phyloP scores from a whole-genome alignment of 495 filamentous ascomycete genomes.

The Stereocaulon alpinum region DNA sequence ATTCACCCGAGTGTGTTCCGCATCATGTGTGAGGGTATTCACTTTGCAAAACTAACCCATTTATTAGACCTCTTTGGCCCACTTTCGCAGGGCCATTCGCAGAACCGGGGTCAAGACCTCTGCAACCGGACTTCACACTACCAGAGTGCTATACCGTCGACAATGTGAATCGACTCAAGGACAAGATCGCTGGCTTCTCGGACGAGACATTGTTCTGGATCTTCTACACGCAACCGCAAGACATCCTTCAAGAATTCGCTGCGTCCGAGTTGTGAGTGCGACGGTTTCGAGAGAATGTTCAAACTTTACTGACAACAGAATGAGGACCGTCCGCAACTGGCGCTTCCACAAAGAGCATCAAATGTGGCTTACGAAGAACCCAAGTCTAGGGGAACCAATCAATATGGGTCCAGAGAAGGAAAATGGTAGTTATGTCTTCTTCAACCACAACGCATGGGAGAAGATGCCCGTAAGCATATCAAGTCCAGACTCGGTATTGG shows the following conservation, averaged over 20 bases:
- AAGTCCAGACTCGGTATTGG: background rate
- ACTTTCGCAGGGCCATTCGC: constrained; percentile 63
- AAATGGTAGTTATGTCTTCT: constrained; percentile 80
- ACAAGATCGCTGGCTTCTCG: constrained; percentile 70
- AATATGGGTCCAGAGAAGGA: constrained; percentile 58
- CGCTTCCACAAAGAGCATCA: constrained; percentile 82
- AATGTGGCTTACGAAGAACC: constrained; percentile 86
- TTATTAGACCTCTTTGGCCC: constrained; percentile 47
- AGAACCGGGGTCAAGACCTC: constrained; percentile 54
- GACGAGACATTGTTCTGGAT: constrained; percentile 91
- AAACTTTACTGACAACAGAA: constrained; percentile 15
- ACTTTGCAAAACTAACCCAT: constrained; percentile 11
- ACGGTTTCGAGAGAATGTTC: background rate
- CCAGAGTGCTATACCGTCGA: constrained; percentile 80
- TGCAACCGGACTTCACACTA: constrained; percentile 66
- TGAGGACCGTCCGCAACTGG: constrained; percentile 65
- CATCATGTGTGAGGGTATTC: background rate
- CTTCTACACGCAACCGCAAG: constrained; percentile 81
- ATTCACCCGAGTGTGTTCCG: constrained; percentile 58
- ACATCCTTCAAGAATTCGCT: constrained; percentile 75
- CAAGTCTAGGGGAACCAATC: constrained; percentile 57
- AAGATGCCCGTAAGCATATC: constrained; percentile 59
- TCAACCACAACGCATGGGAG: constrained; percentile 75
- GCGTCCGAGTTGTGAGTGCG: constrained; percentile 60
- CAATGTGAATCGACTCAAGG: constrained; percentile 71